A percentile compares a stretch with the other conserved stretches of the same genome.
Evolutionary conservation across 768 basidiomycete species (phyloP).

Genomic region (Tulasnella sp.): DNA sequence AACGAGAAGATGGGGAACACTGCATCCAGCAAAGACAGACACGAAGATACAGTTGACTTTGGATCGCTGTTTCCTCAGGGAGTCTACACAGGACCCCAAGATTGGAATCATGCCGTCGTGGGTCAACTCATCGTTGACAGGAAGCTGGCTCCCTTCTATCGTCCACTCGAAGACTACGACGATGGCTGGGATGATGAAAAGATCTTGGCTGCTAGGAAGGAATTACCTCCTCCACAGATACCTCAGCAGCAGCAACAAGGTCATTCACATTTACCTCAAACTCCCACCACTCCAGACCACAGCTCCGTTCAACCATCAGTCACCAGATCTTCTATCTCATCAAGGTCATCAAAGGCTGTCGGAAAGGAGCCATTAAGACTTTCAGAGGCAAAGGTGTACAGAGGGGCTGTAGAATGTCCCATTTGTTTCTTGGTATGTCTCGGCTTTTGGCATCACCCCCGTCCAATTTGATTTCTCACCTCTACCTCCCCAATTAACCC

Average conservation of each 20-base stretch:
- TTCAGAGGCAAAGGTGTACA: conserved; percentile 71
- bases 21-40: conserved; percentile 54
- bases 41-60: conserved; percentile 76
- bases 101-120: conserved; percentile 83
- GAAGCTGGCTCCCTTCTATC: conserved; percentile 88
- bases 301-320: background rate
- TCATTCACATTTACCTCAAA: conserved; percentile 4
- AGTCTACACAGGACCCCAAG: conserved; percentile 65
- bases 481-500: conserved; percentile 16
- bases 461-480: background rate
- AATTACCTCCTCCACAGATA: conserved; percentile 35
- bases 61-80: conserved; percentile 72
- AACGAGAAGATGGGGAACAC: conserved; percentile 58
- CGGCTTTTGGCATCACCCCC: background rate
- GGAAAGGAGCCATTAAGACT: conserved; percentile 51
- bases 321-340: background rate
- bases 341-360: background rate
- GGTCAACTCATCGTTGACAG: conserved; percentile 79
- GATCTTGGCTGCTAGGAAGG: conserved; percentile 69
- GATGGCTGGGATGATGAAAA: conserved; percentile 81
- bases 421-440: conserved; percentile 87
- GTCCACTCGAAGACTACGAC: conserved; percentile 87
- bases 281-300: conserved; percentile 5
- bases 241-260: background rate
- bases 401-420: conserved; percentile 84